A percentile compares a stretch with the other conserved stretches of the same genome.
phyloP scores from a whole-genome alignment of 1,284 basidiomycete species.

The Moesziomyces sp. region DNA sequence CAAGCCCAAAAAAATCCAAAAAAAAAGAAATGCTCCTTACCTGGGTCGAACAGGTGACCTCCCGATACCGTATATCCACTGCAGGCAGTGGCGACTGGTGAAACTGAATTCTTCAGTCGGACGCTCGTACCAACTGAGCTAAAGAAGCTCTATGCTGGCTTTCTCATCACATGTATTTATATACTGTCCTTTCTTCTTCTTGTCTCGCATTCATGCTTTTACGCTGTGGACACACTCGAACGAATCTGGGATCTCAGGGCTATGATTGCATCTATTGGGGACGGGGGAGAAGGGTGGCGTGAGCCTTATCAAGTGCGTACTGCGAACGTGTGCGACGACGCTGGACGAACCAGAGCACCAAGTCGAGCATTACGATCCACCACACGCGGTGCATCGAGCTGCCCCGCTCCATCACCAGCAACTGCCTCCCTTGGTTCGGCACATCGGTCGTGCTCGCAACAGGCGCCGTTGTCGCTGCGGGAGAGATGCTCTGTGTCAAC shows the following conservation, averaged over 20 bases:
- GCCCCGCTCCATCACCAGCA: background rate
- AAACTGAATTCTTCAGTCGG: slow-evolving; percentile 47
- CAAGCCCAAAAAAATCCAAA: too few relatives aligned
- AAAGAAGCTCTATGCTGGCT: slow-evolving; percentile 20
- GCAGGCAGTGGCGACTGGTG: slow-evolving; percentile 9
- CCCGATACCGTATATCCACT: slow-evolving; percentile 9
- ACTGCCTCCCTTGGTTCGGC: background rate
- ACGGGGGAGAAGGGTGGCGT: background rate
- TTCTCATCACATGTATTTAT: background rate
- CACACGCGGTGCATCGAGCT: slow-evolving; percentile 22
- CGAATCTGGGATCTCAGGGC: background rate
- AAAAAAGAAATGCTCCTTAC: slow-evolving; percentile 14
- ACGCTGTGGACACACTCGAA: background rate
- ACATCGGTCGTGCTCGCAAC: too few relatives aligned
- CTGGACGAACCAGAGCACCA: slow-evolving; percentile 18
- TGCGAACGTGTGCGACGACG: slow-evolving; percentile 25
- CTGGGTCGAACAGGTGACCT: slow-evolving; percentile 18
- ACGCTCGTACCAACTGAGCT: slow-evolving; percentile 58
- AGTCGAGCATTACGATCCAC: slow-evolving; percentile 34
- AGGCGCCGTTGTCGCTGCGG: too few relatives aligned
- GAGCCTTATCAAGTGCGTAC: slow-evolving; percentile 9
- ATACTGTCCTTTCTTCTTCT: too few relatives aligned
- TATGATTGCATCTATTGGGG: background rate
- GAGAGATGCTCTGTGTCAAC: too few relatives aligned
- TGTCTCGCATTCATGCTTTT: too few relatives aligned